Percentiles rank a stretch among this genome's conserved stretches.
These are phyloP conservation scores for Monilinia aucupariae DNA, from an alignment of 2,329 filamentous ascomycete species.

Conservation along the genomic window DNA sequence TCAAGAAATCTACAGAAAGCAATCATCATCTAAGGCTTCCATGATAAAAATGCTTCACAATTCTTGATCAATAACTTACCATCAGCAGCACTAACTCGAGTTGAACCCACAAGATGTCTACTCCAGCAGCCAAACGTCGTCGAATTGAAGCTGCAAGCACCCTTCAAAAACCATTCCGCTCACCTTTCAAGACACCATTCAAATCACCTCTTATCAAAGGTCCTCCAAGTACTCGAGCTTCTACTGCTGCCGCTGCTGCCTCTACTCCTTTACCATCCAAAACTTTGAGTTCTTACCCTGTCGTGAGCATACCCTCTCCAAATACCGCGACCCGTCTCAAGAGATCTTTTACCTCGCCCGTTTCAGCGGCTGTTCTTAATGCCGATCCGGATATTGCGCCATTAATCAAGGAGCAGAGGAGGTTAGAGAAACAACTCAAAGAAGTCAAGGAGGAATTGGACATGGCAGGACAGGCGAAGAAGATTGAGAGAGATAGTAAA, in stretches of 20 bases:
- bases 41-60: slow-evolving; percentile 20
- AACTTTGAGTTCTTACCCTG: slow-evolving; percentile 6
- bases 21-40: background rate
- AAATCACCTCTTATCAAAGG: slow-evolving; percentile 26
- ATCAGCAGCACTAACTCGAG: slow-evolving; percentile 29
- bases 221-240: slow-evolving; percentile 20
- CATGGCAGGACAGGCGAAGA: slow-evolving; percentile 46
- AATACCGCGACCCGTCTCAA: slow-evolving; percentile 18
- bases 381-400: slow-evolving; percentile 33
- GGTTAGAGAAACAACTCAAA: slow-evolving; percentile 32
- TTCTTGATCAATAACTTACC: slow-evolving; percentile 28
- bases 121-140: slow-evolving; percentile 55
- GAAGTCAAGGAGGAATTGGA: slow-evolving; percentile 42
- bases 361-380: slow-evolving; percentile 31
- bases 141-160: slow-evolving; percentile 54
- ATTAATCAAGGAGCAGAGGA: slow-evolving; percentile 34
- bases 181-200: slow-evolving; percentile 52
- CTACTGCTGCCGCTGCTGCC: slow-evolving; percentile 7
- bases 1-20: background rate
- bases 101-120: slow-evolving; percentile 39
- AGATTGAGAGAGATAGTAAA: slow-evolving; percentile 40
- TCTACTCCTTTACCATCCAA: slow-evolving; percentile 9
- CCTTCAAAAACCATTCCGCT: slow-evolving; percentile 66
- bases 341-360: slow-evolving; percentile 33
- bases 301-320: slow-evolving; percentile 13